Evolutionary conservation across 2,329 filamentous ascomycete genomes (phyloP), one percentile per base, ranked within the genome.

Genomic region (Pseudogymnoascus sp.): DNA sequence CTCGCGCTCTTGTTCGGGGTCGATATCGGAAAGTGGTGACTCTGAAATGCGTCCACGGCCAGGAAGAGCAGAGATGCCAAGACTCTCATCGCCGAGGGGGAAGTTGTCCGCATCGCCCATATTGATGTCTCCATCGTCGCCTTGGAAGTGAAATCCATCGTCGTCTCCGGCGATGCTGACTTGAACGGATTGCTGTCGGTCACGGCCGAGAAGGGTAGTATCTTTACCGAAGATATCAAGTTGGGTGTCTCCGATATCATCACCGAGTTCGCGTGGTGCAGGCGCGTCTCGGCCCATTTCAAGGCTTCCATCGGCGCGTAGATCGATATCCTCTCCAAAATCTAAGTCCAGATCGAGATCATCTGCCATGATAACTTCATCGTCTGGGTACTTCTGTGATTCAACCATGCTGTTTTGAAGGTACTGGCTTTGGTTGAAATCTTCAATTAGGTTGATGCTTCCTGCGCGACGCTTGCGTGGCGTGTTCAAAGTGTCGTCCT

Each of bases 201-300:
- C 82, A 28, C 57, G 57, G 16, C 73, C 75, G 39, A 70, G 73
- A 58, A 77, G 68, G 37, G 75, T 74, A 61, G 81, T 77, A 30
- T 81, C 81, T 54, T 77, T 79, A 8, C 81, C 72, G 63, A 81
- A 77, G 4, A 84, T 75, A 65, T 87, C 85, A 37, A 87, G 70
- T 62, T 90, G 86, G 64, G 68, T 71, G 25, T 62, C 59, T 63
- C 87, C 77, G 60, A 92, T 83, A 66, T 89, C 86, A 38, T 90
- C 86, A 65, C 90, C 89, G 18, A 87, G 75, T 1, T 85, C 78
- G 50, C 84, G 81, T 22, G 87, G 79, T 14, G 84, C 80, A 4
- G 89, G 86, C 18, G 89, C 92, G 67, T 96, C 88, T 86, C 93
- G 89, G 70, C 93, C 94, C 68, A 91, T 81, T 86, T 99, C 94